phyloP scores from a whole-genome alignment of 163 green algal species.

The Chlorella variabilis region DNA sequence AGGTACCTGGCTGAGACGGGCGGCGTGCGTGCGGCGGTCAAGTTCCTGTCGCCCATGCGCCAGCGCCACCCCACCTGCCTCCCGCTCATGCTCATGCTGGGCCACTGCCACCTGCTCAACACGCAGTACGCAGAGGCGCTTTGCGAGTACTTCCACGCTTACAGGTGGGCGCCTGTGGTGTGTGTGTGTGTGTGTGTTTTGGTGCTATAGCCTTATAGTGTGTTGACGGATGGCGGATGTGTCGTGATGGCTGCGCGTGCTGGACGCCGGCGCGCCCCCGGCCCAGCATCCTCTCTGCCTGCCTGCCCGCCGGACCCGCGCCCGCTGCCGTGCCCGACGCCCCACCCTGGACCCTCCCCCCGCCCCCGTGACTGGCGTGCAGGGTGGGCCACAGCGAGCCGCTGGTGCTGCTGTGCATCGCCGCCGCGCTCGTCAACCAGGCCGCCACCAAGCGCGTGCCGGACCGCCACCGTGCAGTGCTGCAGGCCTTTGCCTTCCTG shows the following conservation, averaged over 20 bases:
- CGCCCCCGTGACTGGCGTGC: no score
- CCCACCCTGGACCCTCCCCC: no score
- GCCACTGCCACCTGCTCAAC: conserved; percentile 48
- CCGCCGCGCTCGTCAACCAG: conserved; percentile 57
- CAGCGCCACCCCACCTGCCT: conserved; percentile 59
- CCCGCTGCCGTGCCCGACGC: no score
- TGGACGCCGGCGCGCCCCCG: no score
- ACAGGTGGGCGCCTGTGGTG: conserved; percentile 22
- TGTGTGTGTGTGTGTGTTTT: not conserved
- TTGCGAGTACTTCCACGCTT: conserved; percentile 75
- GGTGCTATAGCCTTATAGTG: not conserved
- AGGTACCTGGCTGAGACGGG: conserved; percentile 31
- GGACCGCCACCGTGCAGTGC: conserved; percentile 66
- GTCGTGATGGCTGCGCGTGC: no score
- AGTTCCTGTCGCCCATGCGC: conserved; percentile 52
- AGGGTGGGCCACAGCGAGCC: conserved; percentile 64
- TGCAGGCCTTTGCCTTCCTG: conserved; percentile 78
- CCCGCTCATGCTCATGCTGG: conserved; percentile 73
- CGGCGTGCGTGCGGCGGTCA: conserved; percentile 30
- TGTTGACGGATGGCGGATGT: no score
- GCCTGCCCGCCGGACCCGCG: no score
- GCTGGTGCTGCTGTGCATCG: conserved; percentile 79
- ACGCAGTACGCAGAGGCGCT: conserved; percentile 58
- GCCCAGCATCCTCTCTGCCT: no score
- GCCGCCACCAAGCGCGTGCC: conserved; percentile 51